Conservation (phyloP, 768 basidiomycete genomes). For the Leccinum fibrillosum region DNA sequence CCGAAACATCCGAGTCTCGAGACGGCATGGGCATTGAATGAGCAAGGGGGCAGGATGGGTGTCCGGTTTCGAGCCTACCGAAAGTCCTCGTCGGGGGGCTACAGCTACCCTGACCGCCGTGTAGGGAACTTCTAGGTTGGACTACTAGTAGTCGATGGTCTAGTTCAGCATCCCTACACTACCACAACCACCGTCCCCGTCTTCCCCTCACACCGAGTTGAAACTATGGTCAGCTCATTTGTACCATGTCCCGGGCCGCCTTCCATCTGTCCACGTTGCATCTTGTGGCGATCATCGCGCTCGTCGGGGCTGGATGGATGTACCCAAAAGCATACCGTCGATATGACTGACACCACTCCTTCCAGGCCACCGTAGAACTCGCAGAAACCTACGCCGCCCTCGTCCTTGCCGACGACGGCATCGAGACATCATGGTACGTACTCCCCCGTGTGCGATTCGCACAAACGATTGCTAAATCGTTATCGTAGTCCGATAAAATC, state of each 20-base stretch:
- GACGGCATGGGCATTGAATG: too few relatives aligned
- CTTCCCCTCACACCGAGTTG: background rate
- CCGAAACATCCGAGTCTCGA: too few relatives aligned
- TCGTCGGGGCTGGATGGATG: slow-evolving; percentile 20
- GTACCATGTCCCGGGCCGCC: background rate
- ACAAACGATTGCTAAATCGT: background rate
- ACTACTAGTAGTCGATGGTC: too few relatives aligned
- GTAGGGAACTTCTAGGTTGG: too few relatives aligned
- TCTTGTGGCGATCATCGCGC: background rate
- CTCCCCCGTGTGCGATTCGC: background rate
- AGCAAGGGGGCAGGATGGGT: too few relatives aligned
- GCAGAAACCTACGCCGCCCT: slow-evolving; percentile 89
- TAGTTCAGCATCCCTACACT: too few relatives aligned
- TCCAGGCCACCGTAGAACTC: slow-evolving; percentile 67
- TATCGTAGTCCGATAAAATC: slow-evolving; percentile 89
- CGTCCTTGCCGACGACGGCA: slow-evolving; percentile 94
- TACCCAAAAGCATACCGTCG: background rate
- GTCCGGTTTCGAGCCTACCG: too few relatives aligned
- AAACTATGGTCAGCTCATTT: slow-evolving; percentile 26
- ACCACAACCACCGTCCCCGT: slow-evolving; percentile 1
- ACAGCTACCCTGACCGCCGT: background rate
- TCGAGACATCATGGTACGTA: slow-evolving; percentile 91
- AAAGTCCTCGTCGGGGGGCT: too few relatives aligned
- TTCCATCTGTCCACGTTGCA: background rate
- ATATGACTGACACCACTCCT: slow-evolving; percentile 7